These are phyloP conservation scores for Fusarium beomiforme DNA, from an alignment of 2,329 filamentous ascomycete genomes.

Conservation along the genomic window DNA sequence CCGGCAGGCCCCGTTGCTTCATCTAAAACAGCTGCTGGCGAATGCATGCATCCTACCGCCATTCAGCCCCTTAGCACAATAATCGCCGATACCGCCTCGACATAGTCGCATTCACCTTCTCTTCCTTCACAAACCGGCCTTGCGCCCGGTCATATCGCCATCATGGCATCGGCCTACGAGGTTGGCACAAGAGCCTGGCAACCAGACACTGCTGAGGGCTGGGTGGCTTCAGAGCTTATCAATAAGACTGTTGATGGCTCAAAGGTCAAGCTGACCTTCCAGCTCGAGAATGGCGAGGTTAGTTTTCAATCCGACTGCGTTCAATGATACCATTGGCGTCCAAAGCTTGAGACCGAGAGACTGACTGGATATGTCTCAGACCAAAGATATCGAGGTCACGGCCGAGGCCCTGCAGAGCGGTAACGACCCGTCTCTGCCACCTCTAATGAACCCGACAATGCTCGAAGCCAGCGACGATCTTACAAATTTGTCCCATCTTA, in stretches of 20 bases:
- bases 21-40: slow-evolving; percentile 33
- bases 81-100: slow-evolving; percentile 30
- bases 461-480: slow-evolving; percentile 98
- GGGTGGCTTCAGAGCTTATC: slow-evolving; percentile 94
- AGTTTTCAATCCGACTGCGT: slow-evolving; percentile 1
- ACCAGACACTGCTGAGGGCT: slow-evolving; percentile 94
- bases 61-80: slow-evolving; percentile 38
- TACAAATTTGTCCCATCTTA: slow-evolving; percentile 96
- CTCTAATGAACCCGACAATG: slow-evolving; percentile 97
- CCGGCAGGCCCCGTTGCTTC: slow-evolving; percentile 34
- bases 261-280: slow-evolving; percentile 88
- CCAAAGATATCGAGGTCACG: slow-evolving; percentile 81
- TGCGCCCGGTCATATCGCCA: slow-evolving; percentile 45
- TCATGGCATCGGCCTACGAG: slow-evolving; percentile 95
- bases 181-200: slow-evolving; percentile 98
- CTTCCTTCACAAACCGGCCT: slow-evolving; percentile 32
- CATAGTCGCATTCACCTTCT: slow-evolving; percentile 33
- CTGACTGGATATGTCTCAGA: slow-evolving; percentile 52
- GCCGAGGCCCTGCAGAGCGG: slow-evolving; percentile 79
- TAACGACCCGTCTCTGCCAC: slow-evolving; percentile 82
- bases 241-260: slow-evolving; percentile 85
- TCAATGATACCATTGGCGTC: background rate
- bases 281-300: slow-evolving; percentile 93
- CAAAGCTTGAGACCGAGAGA: background rate
- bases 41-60: slow-evolving; percentile 45